Evolutionary conservation across 768 basidiomycete species (phyloP).

Genomic region (Lactarius akahatsu): DNA sequence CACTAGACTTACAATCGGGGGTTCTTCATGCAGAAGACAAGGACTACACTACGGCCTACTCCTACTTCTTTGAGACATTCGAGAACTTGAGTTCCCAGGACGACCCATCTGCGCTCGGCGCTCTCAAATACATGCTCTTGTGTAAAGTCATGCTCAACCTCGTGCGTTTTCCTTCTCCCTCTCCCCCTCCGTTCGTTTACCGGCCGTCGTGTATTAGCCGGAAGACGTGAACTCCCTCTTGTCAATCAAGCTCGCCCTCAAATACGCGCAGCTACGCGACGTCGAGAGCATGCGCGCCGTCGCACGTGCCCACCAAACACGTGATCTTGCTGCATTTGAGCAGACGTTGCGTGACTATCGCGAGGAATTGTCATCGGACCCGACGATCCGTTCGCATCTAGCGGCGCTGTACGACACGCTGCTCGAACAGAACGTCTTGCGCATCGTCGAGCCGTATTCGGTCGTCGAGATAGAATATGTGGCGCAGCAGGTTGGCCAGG

Average conservation of each 20-base stretch:
- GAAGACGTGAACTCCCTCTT: constrained; percentile 91
- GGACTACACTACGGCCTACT: constrained; percentile 95
- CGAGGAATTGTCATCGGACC: constrained; percentile 90
- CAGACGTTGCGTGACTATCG: constrained; percentile 83
- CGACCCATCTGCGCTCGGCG: constrained; percentile 61
- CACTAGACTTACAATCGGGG: constrained; percentile 68
- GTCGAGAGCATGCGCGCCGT: constrained; percentile 96
- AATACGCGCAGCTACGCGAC: constrained; percentile 84
- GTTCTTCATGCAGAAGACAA: constrained; percentile 95
- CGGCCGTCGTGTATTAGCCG: constrained; percentile 49
- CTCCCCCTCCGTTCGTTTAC: neutral
- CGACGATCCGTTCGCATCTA: constrained; percentile 93
- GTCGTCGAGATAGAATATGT: constrained; percentile 90
- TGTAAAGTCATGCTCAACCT: constrained; percentile 98
- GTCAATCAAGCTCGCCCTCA: constrained; percentile 81
- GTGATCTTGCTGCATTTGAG: constrained; percentile 89
- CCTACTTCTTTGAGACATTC: constrained; percentile 96
- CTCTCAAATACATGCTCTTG: constrained; percentile 95
- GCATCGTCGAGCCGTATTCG: constrained; percentile 95
- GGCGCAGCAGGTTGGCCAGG: constrained; percentile 83
- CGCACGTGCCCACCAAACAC: constrained; percentile 89
- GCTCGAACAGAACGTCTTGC: constrained; percentile 90
- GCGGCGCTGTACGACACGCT: constrained; percentile 93
- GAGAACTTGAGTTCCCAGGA: constrained; percentile 84
- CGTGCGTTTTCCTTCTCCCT: constrained; percentile 49